Evolutionary conservation across 345 rosid genomes (phyloP).

Genomic region (Heritiera fomes): DNA sequence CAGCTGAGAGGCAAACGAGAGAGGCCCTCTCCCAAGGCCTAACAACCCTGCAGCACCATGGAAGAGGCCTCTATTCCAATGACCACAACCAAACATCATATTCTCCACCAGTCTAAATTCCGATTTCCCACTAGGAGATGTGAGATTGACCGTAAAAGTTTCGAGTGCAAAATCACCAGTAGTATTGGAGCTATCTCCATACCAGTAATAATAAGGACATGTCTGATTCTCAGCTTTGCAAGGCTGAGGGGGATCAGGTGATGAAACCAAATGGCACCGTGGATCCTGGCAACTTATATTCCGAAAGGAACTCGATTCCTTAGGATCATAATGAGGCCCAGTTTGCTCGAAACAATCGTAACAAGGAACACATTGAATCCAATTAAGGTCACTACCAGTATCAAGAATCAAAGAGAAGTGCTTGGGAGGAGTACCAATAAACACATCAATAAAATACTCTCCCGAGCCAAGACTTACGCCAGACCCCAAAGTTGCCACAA

Average conservation of each 20-base stretch:
- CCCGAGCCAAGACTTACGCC: slow-evolving; percentile 87
- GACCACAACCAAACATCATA: slow-evolving; percentile 92
- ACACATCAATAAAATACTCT: slow-evolving; percentile 93
- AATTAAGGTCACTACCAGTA: slow-evolving; percentile 94
- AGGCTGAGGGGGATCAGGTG: slow-evolving; percentile 71
- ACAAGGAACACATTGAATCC: slow-evolving; percentile 93
- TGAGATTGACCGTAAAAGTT: slow-evolving; percentile 77
- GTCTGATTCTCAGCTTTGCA: slow-evolving; percentile 58
- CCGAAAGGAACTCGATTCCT: slow-evolving; percentile 57
- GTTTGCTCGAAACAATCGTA: slow-evolving; percentile 85
- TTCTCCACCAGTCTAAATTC: slow-evolving; percentile 57
- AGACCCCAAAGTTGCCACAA: slow-evolving; percentile 80
- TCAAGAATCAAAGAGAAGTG: slow-evolving; percentile 92
- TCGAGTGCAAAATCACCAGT: slow-evolving; percentile 84
- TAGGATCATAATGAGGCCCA: slow-evolving; percentile 73
- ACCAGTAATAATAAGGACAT: slow-evolving; percentile 89
- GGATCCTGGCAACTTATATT: slow-evolving; percentile 67
- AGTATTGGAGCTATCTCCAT: slow-evolving; percentile 86
- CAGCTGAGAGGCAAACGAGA: slow-evolving; percentile 84
- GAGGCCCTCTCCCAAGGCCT: slow-evolving; percentile 89
- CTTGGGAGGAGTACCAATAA: slow-evolving; percentile 85
- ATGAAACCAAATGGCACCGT: slow-evolving; percentile 65
- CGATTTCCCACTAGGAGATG: slow-evolving; percentile 44
- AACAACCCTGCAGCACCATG: slow-evolving; percentile 83
- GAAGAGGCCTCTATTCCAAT: slow-evolving; percentile 84